Evolutionary conservation across 1,284 basidiomycete genomes (phyloP).

Genomic region (Peniophora sp.): DNA sequence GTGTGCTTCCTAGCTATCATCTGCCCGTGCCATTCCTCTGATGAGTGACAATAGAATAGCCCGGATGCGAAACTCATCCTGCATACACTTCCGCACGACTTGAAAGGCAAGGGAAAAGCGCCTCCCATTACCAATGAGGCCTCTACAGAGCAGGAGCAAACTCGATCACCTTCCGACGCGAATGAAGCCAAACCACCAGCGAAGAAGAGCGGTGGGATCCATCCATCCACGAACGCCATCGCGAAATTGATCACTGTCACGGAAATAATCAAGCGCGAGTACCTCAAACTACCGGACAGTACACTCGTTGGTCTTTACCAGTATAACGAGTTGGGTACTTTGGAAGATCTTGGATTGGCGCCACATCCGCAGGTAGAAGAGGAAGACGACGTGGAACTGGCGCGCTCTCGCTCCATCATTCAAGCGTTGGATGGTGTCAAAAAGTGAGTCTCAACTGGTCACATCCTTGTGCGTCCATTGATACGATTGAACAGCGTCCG

Average conservation of each 20-base stretch:
- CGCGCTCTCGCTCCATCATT: constrained; percentile 21
- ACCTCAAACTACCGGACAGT: constrained; percentile 41
- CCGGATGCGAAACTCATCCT: constrained; percentile 49
- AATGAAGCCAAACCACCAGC: neutral
- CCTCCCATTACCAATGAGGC: neutral
- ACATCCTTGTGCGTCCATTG: constrained; percentile 2
- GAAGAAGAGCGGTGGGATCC: constrained; percentile 8
- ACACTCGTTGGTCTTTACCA: constrained; percentile 61
- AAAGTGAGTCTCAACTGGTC: constrained; percentile 37
- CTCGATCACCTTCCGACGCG: neutral
- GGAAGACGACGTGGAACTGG: constrained; percentile 12
- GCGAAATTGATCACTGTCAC: constrained; percentile 70
- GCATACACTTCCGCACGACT: constrained; percentile 51
- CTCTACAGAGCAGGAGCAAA: constrained; percentile 1
- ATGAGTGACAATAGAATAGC: constrained; percentile 35
- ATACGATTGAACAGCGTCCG: constrained; percentile 37
- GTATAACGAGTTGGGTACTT: constrained; percentile 64
- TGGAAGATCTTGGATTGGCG: constrained; percentile 32
- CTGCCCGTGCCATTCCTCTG: neutral
- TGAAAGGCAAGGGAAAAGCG: neutral
- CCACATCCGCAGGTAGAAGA: constrained; percentile 19
- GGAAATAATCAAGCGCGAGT: constrained; percentile 82
- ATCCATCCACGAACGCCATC: constrained; percentile 37
- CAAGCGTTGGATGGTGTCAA: constrained; percentile 40
- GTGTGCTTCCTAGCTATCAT: constrained; percentile 27